Base-by-base conservation (phyloP, 2,329 filamentous ascomycete genomes). In the Hypocreales sp. region DNA sequence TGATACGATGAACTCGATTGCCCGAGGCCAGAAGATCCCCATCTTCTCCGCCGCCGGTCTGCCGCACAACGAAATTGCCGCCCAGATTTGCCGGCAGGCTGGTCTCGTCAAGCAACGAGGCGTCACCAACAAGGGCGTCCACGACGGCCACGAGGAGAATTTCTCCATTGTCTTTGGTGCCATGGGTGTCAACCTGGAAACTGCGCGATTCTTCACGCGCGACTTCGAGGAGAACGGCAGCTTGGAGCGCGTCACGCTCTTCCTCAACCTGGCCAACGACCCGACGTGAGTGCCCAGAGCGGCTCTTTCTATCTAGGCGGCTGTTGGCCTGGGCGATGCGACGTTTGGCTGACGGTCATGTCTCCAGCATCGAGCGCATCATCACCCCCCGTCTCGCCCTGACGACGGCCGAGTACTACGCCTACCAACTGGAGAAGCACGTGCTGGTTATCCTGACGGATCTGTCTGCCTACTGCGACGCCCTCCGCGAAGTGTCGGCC, bases 151-250 rank as follows among this genome's bases (percentile, higher is more conserved):
- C 58, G 84, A 94, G 48, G 90, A 98, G 50, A 98, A 98, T 66
- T 98, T 98, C 70, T 94, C 86, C 34, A 98, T 98, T 47, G 90
- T 98, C 31, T 98, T 98, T 52, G 92, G 83, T 50, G 90, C 90
- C 49, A 98, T 98, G 90, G 90, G 90, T 84, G 90, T 98, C 44
- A 98, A 98, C 65, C 75, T 98, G 77, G 90, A 98, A 55, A 98
- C 90, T 18, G 82, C 80, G 45, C 80, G 90, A 45, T 98, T 98
- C 72, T 98, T 98, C 66, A 95, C 87, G 20, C 73, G 83, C 40
- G 90, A 98, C 48, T 98, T 98, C 49, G 90, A 98, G 58, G 84
- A 98, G 70, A 98, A 98, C 58, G 92, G 92, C 43, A 92, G 82
- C 60, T 75, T 98, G 76, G 90, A 94, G 64, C 82, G 90, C 60